Conservation (phyloP, 768 basidiomycete genomes). For the Psilocybe cyanescens region DNA sequence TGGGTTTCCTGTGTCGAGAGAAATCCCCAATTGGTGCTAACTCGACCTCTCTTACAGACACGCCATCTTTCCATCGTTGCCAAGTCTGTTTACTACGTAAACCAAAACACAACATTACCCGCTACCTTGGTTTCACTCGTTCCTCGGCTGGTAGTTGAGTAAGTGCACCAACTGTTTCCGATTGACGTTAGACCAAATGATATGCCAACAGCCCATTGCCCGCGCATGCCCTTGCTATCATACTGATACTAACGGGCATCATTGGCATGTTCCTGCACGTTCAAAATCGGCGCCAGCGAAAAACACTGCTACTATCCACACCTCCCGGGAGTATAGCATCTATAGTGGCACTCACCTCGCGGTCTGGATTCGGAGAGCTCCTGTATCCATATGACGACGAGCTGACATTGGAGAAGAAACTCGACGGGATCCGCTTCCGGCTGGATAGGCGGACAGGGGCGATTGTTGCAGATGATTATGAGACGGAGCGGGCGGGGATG, state of each 20-base stretch:
- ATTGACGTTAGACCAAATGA: not conserved
- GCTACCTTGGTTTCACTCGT: conserved; percentile 44
- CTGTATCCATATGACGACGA: conserved; percentile 63
- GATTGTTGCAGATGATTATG: conserved; percentile 58
- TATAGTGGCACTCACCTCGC: conserved; percentile 57
- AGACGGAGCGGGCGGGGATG: conserved; percentile 25
- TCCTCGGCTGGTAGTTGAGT: conserved; percentile 65
- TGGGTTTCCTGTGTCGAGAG: conserved; percentile 30
- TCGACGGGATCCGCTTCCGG: conserved; percentile 54
- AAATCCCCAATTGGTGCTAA: not conserved
- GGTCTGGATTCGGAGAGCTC: conserved; percentile 64
- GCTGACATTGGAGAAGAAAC: conserved; percentile 45
- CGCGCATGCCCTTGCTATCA: conserved; percentile 49
- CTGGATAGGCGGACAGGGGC: conserved; percentile 64
- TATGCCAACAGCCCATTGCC: conserved; percentile 48
- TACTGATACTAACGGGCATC: conserved; percentile 53
- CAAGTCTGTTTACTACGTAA: conserved; percentile 61
- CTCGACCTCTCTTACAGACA: conserved; percentile 35
- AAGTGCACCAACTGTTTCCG: conserved; percentile 26
- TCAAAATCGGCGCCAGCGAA: conserved; percentile 48
- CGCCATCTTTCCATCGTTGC: conserved; percentile 62
- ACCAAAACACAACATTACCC: conserved; percentile 36
- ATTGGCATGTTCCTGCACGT: conserved; percentile 52
- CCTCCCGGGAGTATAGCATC: conserved; percentile 66
- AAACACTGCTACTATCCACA: conserved; percentile 51